Percentiles rank a stretch among this genome's conserved stretches.
Conservation (phyloP, 2,329 filamentous ascomycete genomes). For the Verticillium longisporum region DNA sequence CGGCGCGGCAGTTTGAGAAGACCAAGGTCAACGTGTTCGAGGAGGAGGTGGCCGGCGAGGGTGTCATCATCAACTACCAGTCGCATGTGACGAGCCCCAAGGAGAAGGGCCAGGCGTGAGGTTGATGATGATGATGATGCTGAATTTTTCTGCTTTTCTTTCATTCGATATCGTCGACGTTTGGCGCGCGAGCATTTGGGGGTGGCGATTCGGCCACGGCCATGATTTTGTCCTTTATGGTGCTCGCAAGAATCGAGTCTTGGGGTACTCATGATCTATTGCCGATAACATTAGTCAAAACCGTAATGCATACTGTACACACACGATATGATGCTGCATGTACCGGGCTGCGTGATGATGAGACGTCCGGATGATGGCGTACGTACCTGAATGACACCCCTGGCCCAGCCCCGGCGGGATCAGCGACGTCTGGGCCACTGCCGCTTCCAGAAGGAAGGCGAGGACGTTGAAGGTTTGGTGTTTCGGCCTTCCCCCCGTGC, state of each 20-base stretch:
- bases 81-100: constrained; percentile 26
- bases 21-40: constrained; percentile 51
- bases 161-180: not conserved
- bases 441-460: not conserved
- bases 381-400: not conserved
- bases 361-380: not conserved
- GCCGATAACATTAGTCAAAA: not conserved
- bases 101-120: constrained; percentile 13
- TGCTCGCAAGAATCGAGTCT: not conserved
- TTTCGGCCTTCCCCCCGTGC: not conserved
- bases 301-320: not conserved
- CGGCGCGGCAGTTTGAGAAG: constrained; percentile 64
- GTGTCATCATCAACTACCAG: constrained; percentile 42
- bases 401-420: not conserved
- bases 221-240: not conserved
- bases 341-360: not conserved
- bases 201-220: not conserved
- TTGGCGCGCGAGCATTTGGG: not conserved
- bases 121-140: not conserved
- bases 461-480: not conserved
- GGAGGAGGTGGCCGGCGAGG: constrained; percentile 36
- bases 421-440: not conserved
- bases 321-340: not conserved
- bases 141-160: not conserved
- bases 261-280: not conserved